Evolutionary conservation across 2,329 filamentous ascomycete genomes (phyloP).

Genomic region (Phoma sp.): DNA sequence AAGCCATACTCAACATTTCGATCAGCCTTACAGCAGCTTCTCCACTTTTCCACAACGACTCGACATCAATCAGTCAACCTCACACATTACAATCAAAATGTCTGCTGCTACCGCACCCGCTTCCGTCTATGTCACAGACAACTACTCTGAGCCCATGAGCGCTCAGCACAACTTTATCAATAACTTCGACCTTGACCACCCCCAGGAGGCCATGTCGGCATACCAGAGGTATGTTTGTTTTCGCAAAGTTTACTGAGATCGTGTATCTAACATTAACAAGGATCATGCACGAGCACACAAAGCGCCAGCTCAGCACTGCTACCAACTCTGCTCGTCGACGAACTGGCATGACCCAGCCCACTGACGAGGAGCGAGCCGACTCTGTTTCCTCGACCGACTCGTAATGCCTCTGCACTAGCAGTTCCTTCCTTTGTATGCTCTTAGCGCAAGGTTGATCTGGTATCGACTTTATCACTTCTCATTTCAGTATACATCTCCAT

Average conservation of each 20-base stretch:
- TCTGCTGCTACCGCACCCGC: conserved; percentile 25
- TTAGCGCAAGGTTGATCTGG: conserved; percentile 13
- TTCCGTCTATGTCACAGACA: conserved; percentile 47
- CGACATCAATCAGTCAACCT: neutral
- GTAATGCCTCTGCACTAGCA: neutral
- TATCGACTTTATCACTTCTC: neutral
- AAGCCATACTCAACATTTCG: neutral
- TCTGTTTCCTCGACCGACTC: conserved; percentile 31
- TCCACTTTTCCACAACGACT: neutral
- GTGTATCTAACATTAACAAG: conserved; percentile 33
- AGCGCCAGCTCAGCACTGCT: conserved; percentile 54
- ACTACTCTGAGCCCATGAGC: conserved; percentile 50
- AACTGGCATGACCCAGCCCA: conserved; percentile 20
- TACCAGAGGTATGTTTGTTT: conserved; percentile 51
- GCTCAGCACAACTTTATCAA: conserved; percentile 53
- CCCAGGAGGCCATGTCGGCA: conserved; percentile 46
- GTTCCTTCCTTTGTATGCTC: neutral
- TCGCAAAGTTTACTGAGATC: neutral
- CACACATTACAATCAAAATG: conserved; percentile 21
- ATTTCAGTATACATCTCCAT: neutral
- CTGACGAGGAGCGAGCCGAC: conserved; percentile 6
- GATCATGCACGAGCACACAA: conserved; percentile 59
- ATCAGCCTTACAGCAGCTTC: neutral
- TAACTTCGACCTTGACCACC: conserved; percentile 52
- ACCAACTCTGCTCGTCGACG: conserved; percentile 54